These are phyloP conservation scores for Magnaporthiopsis poae DNA, from an alignment of 2,329 filamentous ascomycete genomes.

Conservation along the genomic window DNA sequence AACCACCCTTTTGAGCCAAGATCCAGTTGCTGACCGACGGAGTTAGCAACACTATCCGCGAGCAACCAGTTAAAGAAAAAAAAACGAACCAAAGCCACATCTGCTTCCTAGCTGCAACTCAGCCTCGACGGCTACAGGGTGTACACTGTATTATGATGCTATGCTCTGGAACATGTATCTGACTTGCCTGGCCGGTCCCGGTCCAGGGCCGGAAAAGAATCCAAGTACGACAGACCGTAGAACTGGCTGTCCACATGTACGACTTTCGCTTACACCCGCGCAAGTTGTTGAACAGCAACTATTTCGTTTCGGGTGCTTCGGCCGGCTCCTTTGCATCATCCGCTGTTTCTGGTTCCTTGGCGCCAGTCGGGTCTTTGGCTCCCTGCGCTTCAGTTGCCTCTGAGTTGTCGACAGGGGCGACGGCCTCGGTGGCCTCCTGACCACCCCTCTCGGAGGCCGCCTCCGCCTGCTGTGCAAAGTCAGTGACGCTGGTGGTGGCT, in stretches of 20 bases:
- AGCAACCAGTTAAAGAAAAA: no score
- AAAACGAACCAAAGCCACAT: no score
- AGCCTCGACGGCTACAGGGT: not conserved
- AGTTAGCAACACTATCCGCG: no score
- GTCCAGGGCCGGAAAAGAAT: not conserved
- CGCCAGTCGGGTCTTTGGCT: constrained; percentile 4
- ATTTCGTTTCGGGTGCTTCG: not conserved
- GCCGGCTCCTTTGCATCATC: constrained; percentile 8
- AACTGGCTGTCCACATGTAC: no score
- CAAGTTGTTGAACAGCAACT: not conserved
- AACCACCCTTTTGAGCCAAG: no score
- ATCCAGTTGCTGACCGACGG: no score
- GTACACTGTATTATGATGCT: not conserved
- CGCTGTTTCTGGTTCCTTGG: constrained; percentile 8
- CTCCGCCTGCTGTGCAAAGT: constrained; percentile 10
- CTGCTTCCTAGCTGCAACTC: not conserved
- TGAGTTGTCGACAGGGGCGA: constrained; percentile 5
- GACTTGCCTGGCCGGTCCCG: not conserved
- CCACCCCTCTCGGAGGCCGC: constrained; percentile 8
- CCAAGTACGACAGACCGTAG: not conserved
- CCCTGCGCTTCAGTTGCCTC: constrained; percentile 11
- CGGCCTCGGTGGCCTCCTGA: constrained; percentile 17
- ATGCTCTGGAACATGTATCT: not conserved
- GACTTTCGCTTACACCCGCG: no score
- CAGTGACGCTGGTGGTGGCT: constrained; percentile 5